Evolutionary conservation across 2,329 filamentous ascomycete genomes (phyloP).

Genomic region (Aspergillus calidoustus): DNA sequence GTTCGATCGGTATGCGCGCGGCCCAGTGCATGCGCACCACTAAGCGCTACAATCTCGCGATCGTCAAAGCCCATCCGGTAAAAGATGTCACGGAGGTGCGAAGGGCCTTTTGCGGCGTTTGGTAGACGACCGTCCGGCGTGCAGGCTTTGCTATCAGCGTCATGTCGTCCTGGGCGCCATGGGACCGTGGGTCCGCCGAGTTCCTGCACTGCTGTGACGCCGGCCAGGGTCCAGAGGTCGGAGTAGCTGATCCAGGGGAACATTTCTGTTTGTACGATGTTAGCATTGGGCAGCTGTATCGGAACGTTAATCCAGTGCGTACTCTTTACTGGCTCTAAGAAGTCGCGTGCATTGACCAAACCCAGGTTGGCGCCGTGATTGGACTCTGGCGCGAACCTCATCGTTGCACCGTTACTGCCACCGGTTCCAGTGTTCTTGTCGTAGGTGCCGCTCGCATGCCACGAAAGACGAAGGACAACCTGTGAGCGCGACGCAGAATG

Average conservation of each 20-base stretch:
- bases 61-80: constrained; percentile 97
- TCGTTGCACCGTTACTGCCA: constrained; percentile 94
- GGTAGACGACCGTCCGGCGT: constrained; percentile 91
- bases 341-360: constrained; percentile 82
- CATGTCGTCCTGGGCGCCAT: constrained; percentile 82
- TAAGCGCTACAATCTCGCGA: constrained; percentile 90
- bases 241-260: constrained; percentile 97
- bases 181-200: constrained; percentile 88
- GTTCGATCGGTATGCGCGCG: constrained; percentile 88
- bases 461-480: constrained; percentile 83
- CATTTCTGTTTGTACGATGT: constrained; percentile 51
- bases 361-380: constrained; percentile 94
- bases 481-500: constrained; percentile 27
- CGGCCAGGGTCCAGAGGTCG: constrained; percentile 91
- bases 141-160: constrained; percentile 80
- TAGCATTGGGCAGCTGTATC: too few relatives aligned
- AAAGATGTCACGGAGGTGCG: constrained; percentile 90
- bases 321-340: constrained; percentile 84
- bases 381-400: constrained; percentile 89
- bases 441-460: constrained; percentile 92
- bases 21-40: constrained; percentile 83
- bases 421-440: constrained; percentile 87
- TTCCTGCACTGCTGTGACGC: constrained; percentile 87
- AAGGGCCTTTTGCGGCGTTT: constrained; percentile 75
- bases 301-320: too few relatives aligned